These are phyloP conservation scores for Epicoccum nigrum DNA, from an alignment of 2,329 filamentous ascomycete species.

Conservation along the genomic window DNA sequence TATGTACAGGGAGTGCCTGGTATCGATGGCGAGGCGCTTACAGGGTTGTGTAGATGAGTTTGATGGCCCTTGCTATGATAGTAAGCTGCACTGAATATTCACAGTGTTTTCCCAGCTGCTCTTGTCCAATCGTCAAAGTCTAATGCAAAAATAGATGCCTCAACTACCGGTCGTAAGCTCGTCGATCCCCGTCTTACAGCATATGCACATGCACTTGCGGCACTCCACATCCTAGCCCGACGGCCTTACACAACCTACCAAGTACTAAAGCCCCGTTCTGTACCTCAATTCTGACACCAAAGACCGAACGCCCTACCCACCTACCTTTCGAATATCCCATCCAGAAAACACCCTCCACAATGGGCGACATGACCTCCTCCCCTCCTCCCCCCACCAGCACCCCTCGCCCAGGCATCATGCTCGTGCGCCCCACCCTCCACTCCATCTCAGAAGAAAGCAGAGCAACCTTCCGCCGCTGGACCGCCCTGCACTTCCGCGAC, in stretches of 20 bases:
- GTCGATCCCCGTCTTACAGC: conserved; percentile 2
- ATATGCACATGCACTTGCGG: conserved; percentile 16
- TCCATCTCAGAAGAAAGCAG: conserved; percentile 1
- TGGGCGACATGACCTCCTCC: conserved; percentile 2
- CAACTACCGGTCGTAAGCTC: neutral
- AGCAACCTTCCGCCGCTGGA: conserved; percentile 25
- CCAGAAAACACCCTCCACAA: neutral
- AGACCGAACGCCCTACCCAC: too few relatives aligned
- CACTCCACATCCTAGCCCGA: conserved; percentile 11
- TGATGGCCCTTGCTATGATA: too few relatives aligned
- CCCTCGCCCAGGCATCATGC: conserved; percentile 11
- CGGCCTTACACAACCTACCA: neutral
- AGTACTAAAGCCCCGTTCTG: neutral
- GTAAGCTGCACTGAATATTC: too few relatives aligned
- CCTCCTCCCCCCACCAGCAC: neutral
- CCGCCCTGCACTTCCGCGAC: conserved; percentile 28
- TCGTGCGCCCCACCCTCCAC: conserved; percentile 22
- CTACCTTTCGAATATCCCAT: neutral
- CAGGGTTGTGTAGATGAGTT: too few relatives aligned
- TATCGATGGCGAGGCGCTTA: too few relatives aligned
- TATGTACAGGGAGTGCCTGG: too few relatives aligned
- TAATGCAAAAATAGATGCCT: too few relatives aligned
- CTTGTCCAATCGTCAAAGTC: too few relatives aligned
- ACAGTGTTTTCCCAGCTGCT: too few relatives aligned
- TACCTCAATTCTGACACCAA: neutral